Evolutionary conservation across 441 rosid species (phyloP).

Genomic region (Erysimum cheiri): DNA sequence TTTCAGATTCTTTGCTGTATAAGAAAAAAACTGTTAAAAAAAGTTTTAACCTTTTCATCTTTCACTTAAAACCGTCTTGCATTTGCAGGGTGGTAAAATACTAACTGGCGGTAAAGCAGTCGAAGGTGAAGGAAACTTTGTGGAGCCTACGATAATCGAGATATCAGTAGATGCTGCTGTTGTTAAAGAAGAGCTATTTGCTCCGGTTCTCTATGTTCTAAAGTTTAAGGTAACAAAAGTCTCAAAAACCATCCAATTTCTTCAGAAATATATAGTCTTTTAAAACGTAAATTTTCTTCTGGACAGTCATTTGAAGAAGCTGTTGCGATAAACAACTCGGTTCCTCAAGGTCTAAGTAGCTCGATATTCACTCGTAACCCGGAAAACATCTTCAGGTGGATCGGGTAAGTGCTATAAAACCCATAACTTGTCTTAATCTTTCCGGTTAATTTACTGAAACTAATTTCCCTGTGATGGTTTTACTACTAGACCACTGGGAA

Average conservation of each 20-base stretch:
- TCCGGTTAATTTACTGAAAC: neutral
- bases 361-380: slow-evolving; percentile 88
- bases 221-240: slow-evolving; percentile 71
- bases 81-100: slow-evolving; percentile 85
- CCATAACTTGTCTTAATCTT: neutral
- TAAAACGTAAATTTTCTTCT: neutral
- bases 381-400: slow-evolving; percentile 84
- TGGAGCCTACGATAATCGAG: slow-evolving; percentile 92
- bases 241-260: slow-evolving; percentile 13
- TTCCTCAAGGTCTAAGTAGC: slow-evolving; percentile 96
- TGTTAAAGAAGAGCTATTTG: slow-evolving; percentile 94
- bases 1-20: neutral
- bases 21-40: slow-evolving; percentile 1
- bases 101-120: slow-evolving; percentile 79
- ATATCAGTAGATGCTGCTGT: slow-evolving; percentile 70
- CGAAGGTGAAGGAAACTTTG: slow-evolving; percentile 87
- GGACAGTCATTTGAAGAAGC: slow-evolving; percentile 83
- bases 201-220: slow-evolving; percentile 87
- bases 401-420: slow-evolving; percentile 58
- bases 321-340: slow-evolving; percentile 87
- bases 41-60: neutral
- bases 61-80: neutral
- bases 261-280: neutral
- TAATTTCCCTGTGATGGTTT: slow-evolving; percentile 15
- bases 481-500: slow-evolving; percentile 77